Percentiles rank a stretch among this genome's conserved stretches.
Evolutionary conservation across 768 basidiomycete genomes (phyloP).

Genomic region (Porpolomopsis calyptriformis): DNA sequence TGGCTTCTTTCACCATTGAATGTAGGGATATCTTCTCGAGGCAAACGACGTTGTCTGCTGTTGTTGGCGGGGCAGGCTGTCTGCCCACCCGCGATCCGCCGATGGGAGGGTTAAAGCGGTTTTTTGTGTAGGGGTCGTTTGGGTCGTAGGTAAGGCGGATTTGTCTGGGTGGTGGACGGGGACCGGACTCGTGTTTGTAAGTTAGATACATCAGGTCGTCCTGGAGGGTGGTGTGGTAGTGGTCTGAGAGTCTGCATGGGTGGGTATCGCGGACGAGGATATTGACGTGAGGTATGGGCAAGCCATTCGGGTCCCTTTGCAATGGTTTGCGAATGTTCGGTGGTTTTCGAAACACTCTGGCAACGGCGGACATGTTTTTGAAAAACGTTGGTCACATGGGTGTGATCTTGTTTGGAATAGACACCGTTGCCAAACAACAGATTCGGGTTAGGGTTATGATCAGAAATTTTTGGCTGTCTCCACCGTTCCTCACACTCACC

Average conservation of each 20-base stretch:
- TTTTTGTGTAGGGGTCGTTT: conserved; percentile 70
- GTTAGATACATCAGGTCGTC: conserved; percentile 94
- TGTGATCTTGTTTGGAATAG: conserved; percentile 1
- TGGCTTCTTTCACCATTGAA: conserved; percentile 74
- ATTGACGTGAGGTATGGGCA: conserved; percentile 64
- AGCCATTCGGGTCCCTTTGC: conserved; percentile 37
- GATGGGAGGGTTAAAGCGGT: conserved; percentile 64
- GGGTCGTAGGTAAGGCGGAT: conserved; percentile 67
- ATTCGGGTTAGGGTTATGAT: background rate
- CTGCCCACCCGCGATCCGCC: conserved; percentile 62
- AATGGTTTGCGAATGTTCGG: conserved; percentile 6
- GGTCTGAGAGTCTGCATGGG: conserved; percentile 63
- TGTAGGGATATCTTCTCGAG: conserved; percentile 83
- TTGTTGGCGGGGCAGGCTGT: conserved; percentile 56
- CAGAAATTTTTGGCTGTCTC: background rate
- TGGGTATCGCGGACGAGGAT: conserved; percentile 60
- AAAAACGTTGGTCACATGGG: no score
- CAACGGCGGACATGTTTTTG: background rate
- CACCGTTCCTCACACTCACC: background rate
- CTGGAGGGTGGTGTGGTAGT: conserved; percentile 74
- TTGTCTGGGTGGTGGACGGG: conserved; percentile 41
- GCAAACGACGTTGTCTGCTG: conserved; percentile 55
- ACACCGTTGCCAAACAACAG: background rate
- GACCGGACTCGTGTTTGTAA: conserved; percentile 64
- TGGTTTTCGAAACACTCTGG: background rate